These are phyloP conservation scores for Aspergillus unguis DNA, from an alignment of 2,329 filamentous ascomycete species.

Conservation along the genomic window DNA sequence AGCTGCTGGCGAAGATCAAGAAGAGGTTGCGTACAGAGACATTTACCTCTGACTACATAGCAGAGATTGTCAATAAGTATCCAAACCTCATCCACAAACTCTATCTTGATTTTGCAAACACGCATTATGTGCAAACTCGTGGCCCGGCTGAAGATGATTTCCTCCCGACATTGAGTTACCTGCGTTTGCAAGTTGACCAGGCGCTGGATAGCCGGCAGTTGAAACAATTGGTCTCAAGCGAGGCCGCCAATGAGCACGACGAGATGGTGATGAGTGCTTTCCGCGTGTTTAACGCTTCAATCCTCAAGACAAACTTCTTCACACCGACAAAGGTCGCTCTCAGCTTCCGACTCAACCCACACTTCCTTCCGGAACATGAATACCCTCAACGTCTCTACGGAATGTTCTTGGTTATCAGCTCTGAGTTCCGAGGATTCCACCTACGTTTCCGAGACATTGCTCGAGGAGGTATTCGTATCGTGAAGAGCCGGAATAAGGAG, in stretches of 20 bases:
- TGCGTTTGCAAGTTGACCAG: constrained; percentile 64
- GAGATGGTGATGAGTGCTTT: constrained; percentile 98
- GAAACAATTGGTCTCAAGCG: constrained; percentile 72
- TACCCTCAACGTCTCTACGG: constrained; percentile 92
- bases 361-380: constrained; percentile 84
- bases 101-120: constrained; percentile 86
- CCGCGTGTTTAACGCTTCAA: constrained; percentile 86
- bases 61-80: constrained; percentile 92
- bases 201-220: constrained; percentile 73
- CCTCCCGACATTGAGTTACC: constrained; percentile 66
- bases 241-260: constrained; percentile 89
- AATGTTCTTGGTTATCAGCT: constrained; percentile 98
- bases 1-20: constrained; percentile 90
- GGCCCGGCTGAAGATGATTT: constrained; percentile 63
- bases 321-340: constrained; percentile 97
- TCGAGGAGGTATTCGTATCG: constrained; percentile 94
- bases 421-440: constrained; percentile 95
- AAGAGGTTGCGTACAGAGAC: constrained; percentile 92
- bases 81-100: constrained; percentile 80
- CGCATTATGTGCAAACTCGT: constrained; percentile 70
- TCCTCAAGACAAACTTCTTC: constrained; percentile 97
- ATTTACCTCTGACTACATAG: constrained; percentile 96
- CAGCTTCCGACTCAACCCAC: constrained; percentile 81
- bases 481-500: constrained; percentile 95
- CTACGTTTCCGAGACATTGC: constrained; percentile 96